Percentiles rank a stretch among this genome's conserved stretches.
Conservation (phyloP, 257 asterid genomes). For the Buddleja alternifolia region DNA sequence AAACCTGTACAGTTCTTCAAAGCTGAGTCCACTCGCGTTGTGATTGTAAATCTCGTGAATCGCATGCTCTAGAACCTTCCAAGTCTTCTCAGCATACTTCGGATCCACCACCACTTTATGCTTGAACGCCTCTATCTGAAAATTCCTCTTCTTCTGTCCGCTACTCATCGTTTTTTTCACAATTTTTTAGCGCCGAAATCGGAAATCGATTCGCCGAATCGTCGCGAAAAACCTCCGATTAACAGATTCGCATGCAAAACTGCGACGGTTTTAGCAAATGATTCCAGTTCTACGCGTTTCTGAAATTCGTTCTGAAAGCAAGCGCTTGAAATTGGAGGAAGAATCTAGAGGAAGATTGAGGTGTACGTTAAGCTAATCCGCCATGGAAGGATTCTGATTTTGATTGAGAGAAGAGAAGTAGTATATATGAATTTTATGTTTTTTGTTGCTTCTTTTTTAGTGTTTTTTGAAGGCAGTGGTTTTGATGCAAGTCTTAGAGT, state of each 20-base stretch:
- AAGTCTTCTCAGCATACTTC: conserved; percentile 90
- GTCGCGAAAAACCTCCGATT: conserved; percentile 23
- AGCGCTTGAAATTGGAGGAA: conserved; percentile 34
- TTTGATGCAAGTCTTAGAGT: conserved; percentile 27
- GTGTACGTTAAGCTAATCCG: conserved; percentile 44
- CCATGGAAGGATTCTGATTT: conserved; percentile 35
- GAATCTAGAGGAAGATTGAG: conserved; percentile 39
- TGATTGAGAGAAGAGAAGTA: conserved; percentile 38
- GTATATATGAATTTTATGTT: neutral
- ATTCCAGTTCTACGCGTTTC: conserved; percentile 18
- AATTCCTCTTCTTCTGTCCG: conserved; percentile 76
- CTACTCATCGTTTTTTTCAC: conserved; percentile 49
- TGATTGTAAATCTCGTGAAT: conserved; percentile 89
- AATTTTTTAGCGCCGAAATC: conserved; percentile 5
- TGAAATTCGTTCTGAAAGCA: neutral
- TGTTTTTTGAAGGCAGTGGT: neutral
- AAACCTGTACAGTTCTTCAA: conserved; percentile 82
- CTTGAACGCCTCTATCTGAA: conserved; percentile 87
- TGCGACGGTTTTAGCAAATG: neutral
- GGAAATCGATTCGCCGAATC: neutral
- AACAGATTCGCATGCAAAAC: conserved; percentile 17
- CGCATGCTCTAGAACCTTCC: conserved; percentile 88
- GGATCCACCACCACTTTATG: conserved; percentile 93
- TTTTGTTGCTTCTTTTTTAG: neutral
- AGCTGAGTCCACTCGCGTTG: conserved; percentile 93